Percentiles rank a stretch among this genome's conserved stretches.
Conservation (phyloP, 768 basidiomycete genomes). For the Xerocomus potaroensis region DNA sequence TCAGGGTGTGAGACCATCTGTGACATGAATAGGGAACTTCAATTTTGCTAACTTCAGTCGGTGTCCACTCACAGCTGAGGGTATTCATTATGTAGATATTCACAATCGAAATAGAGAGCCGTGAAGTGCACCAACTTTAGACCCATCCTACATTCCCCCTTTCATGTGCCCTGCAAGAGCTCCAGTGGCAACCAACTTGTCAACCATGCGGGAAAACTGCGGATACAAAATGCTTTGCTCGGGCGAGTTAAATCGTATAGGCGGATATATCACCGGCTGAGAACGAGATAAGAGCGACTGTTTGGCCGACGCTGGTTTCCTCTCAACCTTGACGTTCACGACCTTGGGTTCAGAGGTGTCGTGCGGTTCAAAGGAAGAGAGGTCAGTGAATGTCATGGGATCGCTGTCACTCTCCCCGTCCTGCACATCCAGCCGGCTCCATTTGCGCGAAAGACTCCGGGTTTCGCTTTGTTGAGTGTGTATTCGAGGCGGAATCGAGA, state of each 20-base stretch:
- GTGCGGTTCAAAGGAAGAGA: constrained; percentile 1
- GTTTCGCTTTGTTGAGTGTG: constrained; percentile 11
- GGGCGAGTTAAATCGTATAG: constrained; percentile 4
- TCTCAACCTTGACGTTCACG: constrained; percentile 15
- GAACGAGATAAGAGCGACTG: constrained; percentile 21
- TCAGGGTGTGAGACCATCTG: constrained; percentile 3
- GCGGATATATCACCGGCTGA: constrained; percentile 17
- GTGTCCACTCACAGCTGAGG: too few species aligned
- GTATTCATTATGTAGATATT: neutral
- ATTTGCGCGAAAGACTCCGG: constrained; percentile 25
- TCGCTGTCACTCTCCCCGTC: constrained; percentile 15
- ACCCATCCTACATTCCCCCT: neutral
- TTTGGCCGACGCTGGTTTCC: neutral
- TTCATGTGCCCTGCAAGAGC: constrained; percentile 4
- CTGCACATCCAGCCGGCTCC: constrained; percentile 28
- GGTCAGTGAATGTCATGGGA: constrained; percentile 21
- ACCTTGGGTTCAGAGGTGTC: neutral
- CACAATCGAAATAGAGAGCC: too few species aligned
- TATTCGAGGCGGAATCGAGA: constrained; percentile 12
- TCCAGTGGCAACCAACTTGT: constrained; percentile 17
- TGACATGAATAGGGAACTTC: neutral
- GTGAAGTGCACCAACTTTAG: too few species aligned
- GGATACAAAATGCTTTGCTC: constrained; percentile 20
- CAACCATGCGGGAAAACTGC: constrained; percentile 23
- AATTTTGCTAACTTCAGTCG: too few species aligned